Evolutionary conservation across 371 early-diverging fungal genomes (phyloP).

Genomic region (Dichotomocladium elegans): DNA sequence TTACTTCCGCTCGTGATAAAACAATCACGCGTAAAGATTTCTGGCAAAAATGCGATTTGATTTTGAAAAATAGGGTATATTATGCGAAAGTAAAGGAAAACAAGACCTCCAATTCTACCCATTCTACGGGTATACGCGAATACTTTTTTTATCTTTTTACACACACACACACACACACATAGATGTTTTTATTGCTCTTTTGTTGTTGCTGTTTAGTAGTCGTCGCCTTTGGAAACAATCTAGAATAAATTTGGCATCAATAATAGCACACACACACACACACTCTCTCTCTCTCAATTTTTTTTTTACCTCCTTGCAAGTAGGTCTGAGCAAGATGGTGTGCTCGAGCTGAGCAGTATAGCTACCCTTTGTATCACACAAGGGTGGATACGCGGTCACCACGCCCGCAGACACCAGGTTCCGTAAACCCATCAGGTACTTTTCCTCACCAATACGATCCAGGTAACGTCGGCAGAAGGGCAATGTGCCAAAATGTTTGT

Average conservation of each 20-base stretch:
- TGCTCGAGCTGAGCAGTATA: slow-evolving; percentile 99
- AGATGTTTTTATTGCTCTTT: neutral
- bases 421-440: slow-evolving; percentile 83
- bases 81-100: no score
- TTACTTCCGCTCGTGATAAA: no score
- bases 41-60: no score
- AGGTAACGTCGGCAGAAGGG: slow-evolving; percentile 98
- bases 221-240: slow-evolving; percentile 51
- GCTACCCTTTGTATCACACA: slow-evolving; percentile 87
- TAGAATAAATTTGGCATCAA: slow-evolving; percentile 2
- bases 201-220: slow-evolving; percentile 25
- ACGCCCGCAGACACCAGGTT: slow-evolving; percentile 69
- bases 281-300: no score
- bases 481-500: slow-evolving; percentile 93
- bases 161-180: neutral
- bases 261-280: neutral
- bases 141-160: neutral
- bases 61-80: no score
- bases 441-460: slow-evolving; percentile 89
- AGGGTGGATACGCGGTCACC: slow-evolving; percentile 93
- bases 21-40: no score
- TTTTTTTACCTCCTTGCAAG: slow-evolving; percentile 89
- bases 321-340: slow-evolving; percentile 89
- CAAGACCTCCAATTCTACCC: no score
- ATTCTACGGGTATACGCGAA: no score